A percentile compares a stretch with the other conserved stretches of the same genome.
phyloP scores from a whole-genome alignment of 2,329 filamentous ascomycete genomes.

The Macrophomina pseudophaseolina region DNA sequence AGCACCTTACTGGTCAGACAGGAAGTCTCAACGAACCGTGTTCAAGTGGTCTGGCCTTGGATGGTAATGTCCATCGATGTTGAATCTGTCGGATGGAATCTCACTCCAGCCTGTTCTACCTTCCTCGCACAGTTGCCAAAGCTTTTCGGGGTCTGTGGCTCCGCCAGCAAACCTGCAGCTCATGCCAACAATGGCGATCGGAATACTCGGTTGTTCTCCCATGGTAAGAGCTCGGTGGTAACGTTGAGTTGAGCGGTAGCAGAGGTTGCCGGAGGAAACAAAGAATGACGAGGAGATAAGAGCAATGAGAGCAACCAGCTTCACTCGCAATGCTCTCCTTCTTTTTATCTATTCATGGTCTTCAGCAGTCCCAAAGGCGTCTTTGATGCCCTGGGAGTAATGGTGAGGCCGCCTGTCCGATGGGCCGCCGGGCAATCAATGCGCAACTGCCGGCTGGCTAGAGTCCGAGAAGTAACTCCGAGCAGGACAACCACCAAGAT shows the following conservation, averaged over 20 bases:
- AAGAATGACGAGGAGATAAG: background rate
- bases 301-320: no score
- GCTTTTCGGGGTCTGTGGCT: constrained; percentile 37
- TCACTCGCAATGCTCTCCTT: no score
- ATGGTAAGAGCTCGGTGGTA: background rate
- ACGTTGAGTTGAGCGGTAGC: background rate
- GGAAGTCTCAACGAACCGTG: background rate
- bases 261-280: background rate
- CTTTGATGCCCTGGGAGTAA: background rate
- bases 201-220: background rate
- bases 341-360: no score
- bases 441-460: background rate
- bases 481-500: background rate
- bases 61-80: constrained; percentile 32
- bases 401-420: background rate
- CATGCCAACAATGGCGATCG: constrained; percentile 43
- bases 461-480: background rate
- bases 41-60: background rate
- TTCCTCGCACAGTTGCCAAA: constrained; percentile 42
- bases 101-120: constrained; percentile 33
- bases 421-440: background rate
- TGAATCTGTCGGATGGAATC: constrained; percentile 39
- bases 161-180: constrained; percentile 39
- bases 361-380: no score
- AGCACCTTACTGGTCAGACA: background rate